A percentile compares a stretch with the other conserved stretches of the same genome.
Evolutionary conservation across 176 grass and related monocot species (phyloP).

Genomic region (Secale cereale): DNA sequence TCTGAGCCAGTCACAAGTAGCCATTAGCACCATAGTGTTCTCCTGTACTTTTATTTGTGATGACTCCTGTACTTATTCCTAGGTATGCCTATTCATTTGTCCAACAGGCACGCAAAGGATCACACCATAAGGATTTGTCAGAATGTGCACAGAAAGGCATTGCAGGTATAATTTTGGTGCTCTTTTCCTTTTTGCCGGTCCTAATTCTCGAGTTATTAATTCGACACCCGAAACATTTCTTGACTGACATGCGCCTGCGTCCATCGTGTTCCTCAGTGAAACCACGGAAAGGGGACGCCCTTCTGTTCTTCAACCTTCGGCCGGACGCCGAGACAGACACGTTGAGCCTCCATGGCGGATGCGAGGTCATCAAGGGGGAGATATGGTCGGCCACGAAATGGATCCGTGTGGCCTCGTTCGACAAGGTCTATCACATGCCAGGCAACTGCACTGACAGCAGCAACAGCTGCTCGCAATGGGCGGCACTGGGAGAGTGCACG

Average conservation of each 20-base stretch:
- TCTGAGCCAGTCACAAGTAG: background rate
- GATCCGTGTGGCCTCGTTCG: constrained; percentile 77
- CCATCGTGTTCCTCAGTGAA: constrained; percentile 44
- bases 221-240: constrained; percentile 6
- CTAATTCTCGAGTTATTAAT: background rate
- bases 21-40: background rate
- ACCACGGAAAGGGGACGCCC: constrained; percentile 76
- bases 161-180: constrained; percentile 50
- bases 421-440: constrained; percentile 53
- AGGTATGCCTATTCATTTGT: background rate
- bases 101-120: constrained; percentile 42
- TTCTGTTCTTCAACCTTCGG: constrained; percentile 92
- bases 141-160: constrained; percentile 76
- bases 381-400: constrained; percentile 95
- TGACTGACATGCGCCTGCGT: background rate
- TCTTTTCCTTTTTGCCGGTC: background rate
- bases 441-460: constrained; percentile 81
- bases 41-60: background rate
- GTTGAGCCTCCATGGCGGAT: constrained; percentile 80
- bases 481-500: constrained; percentile 69
- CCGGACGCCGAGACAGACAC: constrained; percentile 60
- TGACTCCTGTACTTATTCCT: background rate
- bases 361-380: constrained; percentile 76
- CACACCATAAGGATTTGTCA: constrained; percentile 60
- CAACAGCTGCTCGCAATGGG: constrained; percentile 63